Base-by-base conservation (phyloP, 805 yeast species). In the Yarrowia sp. region DNA sequence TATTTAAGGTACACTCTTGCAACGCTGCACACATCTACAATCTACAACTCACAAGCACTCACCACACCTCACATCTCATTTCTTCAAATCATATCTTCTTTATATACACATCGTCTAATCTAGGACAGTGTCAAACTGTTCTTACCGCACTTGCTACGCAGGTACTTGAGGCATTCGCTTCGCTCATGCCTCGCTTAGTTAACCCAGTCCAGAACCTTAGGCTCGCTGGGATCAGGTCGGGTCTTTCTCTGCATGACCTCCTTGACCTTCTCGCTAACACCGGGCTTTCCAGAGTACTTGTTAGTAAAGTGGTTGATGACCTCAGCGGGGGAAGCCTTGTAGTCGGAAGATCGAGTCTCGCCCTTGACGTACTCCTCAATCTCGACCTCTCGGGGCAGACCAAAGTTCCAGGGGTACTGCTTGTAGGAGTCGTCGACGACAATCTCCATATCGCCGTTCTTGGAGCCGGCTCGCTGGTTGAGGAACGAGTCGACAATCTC, bases 301-400 rank as follows among this genome's bases (percentile, higher is more conserved):
- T 71, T 71, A 51, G 78, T 75, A 74, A 93, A 92, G 74, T 86
- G 85, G 51, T 44, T 58, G 67, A 86, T 67, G 7, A 89, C 88
- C 69, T 89, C 96, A 53, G 77, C 75, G 66, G 83, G 86, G 1
- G 93, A 86, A 15, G 87, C 88, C 73, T 88, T 85, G 74, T 82
- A 86, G 45, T 86, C 81, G 68, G 82, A 80, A n/a, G 85, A 76
- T 28, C 85, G 85, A 73, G 85, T 90, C 65, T 81, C 81, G 17
- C 96, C 96, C 35, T 84, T 84, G 65, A 92, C 84, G 74, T 83
- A 90, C 60, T 79, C 78, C 71, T 82, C 83, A 65, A 93, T 80
- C 66, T 85, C 88, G 41, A 74, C 68, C 75, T 89, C 90, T 11
- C 84, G 79, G 61, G 98, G 98, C 69, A 95, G 80, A 35, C 96